Percentiles rank a stretch among this genome's conserved stretches.
These are phyloP conservation scores for Phylloporus sp. DNA, from an alignment of 768 basidiomycete genomes.

Conservation along the genomic window DNA sequence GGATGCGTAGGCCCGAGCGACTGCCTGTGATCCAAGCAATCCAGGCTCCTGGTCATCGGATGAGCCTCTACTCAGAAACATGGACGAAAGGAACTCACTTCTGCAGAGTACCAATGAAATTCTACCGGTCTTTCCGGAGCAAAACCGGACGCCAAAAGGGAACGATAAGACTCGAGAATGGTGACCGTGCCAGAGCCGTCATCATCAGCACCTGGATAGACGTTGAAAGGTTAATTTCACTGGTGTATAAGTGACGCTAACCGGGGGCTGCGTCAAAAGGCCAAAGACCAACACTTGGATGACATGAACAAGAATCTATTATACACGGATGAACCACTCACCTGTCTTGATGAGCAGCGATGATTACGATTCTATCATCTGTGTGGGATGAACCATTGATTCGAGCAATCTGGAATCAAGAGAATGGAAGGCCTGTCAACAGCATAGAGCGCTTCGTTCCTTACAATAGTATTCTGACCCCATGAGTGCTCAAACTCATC, in stretches of 20 bases:
- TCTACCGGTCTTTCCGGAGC: slow-evolving; percentile 40
- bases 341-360: slow-evolving; percentile 86
- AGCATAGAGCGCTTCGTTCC: slow-evolving; percentile 21
- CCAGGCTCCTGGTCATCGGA: slow-evolving; percentile 55
- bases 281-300: slow-evolving; percentile 63
- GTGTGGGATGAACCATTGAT: slow-evolving; percentile 65
- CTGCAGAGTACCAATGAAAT: slow-evolving; percentile 47
- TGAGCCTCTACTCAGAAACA: not conserved
- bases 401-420: slow-evolving; percentile 52
- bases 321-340: slow-evolving; percentile 16
- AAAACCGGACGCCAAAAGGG: slow-evolving; percentile 39
- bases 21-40: slow-evolving; percentile 84
- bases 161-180: slow-evolving; percentile 41
- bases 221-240: not conserved
- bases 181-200: slow-evolving; percentile 44
- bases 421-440: not conserved
- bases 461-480: slow-evolving; percentile 78
- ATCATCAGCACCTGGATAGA: slow-evolving; percentile 35
- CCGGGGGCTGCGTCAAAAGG: slow-evolving; percentile 76
- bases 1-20: slow-evolving; percentile 68
- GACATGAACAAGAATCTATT: not conserved
- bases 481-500: slow-evolving; percentile 74
- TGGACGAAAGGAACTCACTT: slow-evolving; percentile 22
- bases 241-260: slow-evolving; percentile 22
- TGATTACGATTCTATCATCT: slow-evolving; percentile 60